Evolutionary conservation across 495 filamentous ascomycete genomes (phyloP), one percentile per base, ranked within the genome.

Genomic region (Aspergillus nidulans): DNA sequence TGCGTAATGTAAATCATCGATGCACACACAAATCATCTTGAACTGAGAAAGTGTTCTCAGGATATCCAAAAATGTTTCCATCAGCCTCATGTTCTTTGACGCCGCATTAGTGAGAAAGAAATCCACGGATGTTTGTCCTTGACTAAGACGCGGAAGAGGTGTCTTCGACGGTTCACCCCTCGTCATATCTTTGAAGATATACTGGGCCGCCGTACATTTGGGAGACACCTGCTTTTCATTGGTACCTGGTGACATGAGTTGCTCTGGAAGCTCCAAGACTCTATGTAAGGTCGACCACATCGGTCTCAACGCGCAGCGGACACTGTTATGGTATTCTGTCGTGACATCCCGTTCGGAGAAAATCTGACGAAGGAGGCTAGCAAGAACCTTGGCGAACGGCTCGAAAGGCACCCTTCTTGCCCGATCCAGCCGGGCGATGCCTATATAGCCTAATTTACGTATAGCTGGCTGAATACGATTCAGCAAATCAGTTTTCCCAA

Each of bases 341-440:
- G 85, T 84, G 2, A 92, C 86, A 69, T 95, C 88, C 49, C 85
- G 85, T 65, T 96, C 91, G 0, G 90, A 92, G 73, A 92, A 95
- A 7, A 95, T 91, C 61, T 96, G 91, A 46, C 90, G 87, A 57
- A 96, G 88, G 5, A 95, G 73, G 36, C 87, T 91, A 6, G 88
- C 88, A 55, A 95, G 73, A 2, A 92, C 73, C 61, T 86, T 88
- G 3, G 94, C 77, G 36, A 95, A 80, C 0, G 91, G 89, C 25
- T 91, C 90, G 65, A 92, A 96, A 3, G 91, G 89, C 1, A 87
- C 85, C 53, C 82, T 82, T 67, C 85, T 83, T 4, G 88, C 83
- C n/a, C 83, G 83, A 59, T 95, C 91, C 57, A 96, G 90, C 65
- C 91, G 92, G 18, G 90, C 85, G 32, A 85, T 85, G 0, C 89